phyloP scores from a whole-genome alignment of 306 rosid genomes.

The Quercus gilva region DNA sequence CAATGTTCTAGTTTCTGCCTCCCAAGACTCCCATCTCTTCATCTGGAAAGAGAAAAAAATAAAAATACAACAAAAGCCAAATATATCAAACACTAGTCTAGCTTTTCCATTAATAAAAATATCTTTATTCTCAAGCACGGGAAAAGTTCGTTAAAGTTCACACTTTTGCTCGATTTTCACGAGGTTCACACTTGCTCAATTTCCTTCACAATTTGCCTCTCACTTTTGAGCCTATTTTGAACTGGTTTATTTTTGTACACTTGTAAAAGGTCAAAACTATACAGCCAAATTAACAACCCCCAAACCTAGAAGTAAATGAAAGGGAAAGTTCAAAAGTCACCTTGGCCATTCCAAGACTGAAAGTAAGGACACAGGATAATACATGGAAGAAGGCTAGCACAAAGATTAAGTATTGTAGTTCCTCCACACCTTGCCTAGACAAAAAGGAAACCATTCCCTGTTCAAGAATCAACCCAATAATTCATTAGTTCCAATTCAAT shows the following conservation, averaged over 20 bases:
- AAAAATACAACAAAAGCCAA: not conserved
- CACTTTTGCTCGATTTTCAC: too few species aligned
- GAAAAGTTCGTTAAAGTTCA: not conserved
- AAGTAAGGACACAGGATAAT: conserved; percentile 43
- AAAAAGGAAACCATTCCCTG: conserved; percentile 45
- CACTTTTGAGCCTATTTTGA: not conserved
- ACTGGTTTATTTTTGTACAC: not conserved
- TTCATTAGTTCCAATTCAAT: not conserved
- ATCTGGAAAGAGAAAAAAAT: conserved; percentile 27
- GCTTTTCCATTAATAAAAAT: not conserved
- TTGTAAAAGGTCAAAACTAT: conserved; percentile 1
- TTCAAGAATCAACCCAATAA: not conserved
- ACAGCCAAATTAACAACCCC: not conserved
- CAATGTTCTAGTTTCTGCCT: conserved; percentile 53
- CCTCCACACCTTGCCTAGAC: conserved; percentile 38
- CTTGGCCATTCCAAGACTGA: conserved; percentile 61
- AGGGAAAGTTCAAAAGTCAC: not conserved
- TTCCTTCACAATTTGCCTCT: not conserved
- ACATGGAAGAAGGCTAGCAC: conserved; percentile 46
- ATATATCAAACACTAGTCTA: not conserved
- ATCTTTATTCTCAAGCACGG: not conserved
- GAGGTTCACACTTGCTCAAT: not conserved
- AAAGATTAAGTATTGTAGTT: conserved; percentile 44
- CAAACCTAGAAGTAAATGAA: not conserved
- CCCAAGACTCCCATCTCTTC: conserved; percentile 58